Evolutionary conservation across 768 basidiomycete species (phyloP).

Genomic region (Rhodocollybia butyracea): DNA sequence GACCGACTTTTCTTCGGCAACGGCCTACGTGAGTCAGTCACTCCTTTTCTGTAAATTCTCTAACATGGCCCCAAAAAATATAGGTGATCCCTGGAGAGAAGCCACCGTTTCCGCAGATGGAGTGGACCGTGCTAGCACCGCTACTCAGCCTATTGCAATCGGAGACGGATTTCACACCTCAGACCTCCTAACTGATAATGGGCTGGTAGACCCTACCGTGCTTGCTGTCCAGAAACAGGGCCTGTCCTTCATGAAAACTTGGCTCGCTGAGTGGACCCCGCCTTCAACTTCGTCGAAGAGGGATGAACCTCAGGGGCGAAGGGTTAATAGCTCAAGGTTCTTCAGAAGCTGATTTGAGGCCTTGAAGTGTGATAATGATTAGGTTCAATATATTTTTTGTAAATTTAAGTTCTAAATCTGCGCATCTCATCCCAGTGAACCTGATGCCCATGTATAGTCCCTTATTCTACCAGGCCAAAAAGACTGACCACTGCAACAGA

Average conservation of each 20-base stretch:
- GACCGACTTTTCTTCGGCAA: constrained; percentile 67
- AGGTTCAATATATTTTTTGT: too few relatives aligned
- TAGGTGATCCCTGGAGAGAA: constrained; percentile 73
- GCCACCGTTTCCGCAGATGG: constrained; percentile 61
- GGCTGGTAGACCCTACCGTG: constrained; percentile 46
- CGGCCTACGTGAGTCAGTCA: constrained; percentile 49
- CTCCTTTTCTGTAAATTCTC: neutral
- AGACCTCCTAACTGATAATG: constrained; percentile 39
- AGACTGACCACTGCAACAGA: constrained; percentile 69
- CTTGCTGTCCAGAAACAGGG: constrained; percentile 49
- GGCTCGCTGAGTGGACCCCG: too few relatives aligned
- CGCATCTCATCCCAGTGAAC: too few relatives aligned
- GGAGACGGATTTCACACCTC: constrained; percentile 68
- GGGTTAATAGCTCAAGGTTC: too few relatives aligned
- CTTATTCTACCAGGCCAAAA: constrained; percentile 47
- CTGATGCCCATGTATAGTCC: too few relatives aligned
- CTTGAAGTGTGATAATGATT: too few relatives aligned
- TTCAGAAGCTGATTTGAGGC: too few relatives aligned
- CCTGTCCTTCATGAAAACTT: too few relatives aligned
- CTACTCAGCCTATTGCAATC: constrained; percentile 51
- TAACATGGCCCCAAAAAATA: neutral
- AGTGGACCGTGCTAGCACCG: constrained; percentile 41
- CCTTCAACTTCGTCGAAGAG: too few relatives aligned
- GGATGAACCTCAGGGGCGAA: too few relatives aligned
- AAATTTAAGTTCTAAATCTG: too few relatives aligned